phyloP scores from a whole-genome alignment of 306 rosid genomes.

The Trifolium pratense region DNA sequence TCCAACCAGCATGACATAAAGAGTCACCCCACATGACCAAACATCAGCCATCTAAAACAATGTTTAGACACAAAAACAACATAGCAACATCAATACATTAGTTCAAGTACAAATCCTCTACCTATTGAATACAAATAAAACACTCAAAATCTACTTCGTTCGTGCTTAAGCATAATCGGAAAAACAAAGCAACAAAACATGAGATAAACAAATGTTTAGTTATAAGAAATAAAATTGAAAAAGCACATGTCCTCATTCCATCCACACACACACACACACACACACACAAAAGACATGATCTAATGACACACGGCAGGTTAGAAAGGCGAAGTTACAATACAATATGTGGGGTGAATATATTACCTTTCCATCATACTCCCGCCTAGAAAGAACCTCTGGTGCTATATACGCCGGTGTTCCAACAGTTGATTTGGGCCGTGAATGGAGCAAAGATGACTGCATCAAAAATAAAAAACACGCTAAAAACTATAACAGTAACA shows the following conservation, averaged over 20 bases:
- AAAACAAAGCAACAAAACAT: slow-evolving; percentile 3
- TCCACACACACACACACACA: background rate
- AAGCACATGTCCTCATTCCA: background rate
- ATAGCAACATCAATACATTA: slow-evolving; percentile 13
- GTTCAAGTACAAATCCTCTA: background rate
- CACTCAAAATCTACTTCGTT: background rate
- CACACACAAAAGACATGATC: background rate
- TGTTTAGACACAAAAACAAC: slow-evolving; percentile 18
- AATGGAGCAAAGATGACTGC: slow-evolving; percentile 70
- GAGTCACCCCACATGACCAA: slow-evolving; percentile 91
- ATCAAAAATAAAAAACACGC: slow-evolving; percentile 28
- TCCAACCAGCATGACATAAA: slow-evolving; percentile 81
- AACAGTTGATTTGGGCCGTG: slow-evolving; percentile 73
- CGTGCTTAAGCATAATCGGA: slow-evolving; percentile 5
- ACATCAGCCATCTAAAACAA: slow-evolving; percentile 69
- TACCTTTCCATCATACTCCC: slow-evolving; percentile 74
- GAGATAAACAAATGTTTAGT: background rate
- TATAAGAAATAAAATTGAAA: background rate
- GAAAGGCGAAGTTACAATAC: slow-evolving; percentile 12
- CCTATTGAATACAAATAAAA: background rate
- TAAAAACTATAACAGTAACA: background rate
- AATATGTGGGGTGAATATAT: background rate
- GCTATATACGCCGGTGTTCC: slow-evolving; percentile 78
- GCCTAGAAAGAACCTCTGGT: slow-evolving; percentile 70
- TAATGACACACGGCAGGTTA: background rate